These are phyloP conservation scores for Ophiostoma sp. DNA, from an alignment of 2,329 filamentous ascomycete species.

Conservation along the genomic window DNA sequence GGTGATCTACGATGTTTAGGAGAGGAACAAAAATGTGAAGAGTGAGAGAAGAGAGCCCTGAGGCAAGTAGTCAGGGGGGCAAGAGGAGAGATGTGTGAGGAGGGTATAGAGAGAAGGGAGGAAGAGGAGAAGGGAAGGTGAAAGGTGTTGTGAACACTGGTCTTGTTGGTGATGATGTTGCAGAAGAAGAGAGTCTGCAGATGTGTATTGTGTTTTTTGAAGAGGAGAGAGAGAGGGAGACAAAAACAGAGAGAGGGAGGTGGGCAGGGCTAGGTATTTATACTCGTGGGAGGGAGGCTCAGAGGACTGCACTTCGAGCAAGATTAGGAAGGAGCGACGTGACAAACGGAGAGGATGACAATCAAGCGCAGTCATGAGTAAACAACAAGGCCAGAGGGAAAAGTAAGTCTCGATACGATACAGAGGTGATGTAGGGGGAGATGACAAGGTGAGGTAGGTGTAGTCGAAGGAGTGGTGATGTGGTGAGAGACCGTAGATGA, in stretches of 20 bases:
- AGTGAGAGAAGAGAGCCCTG: neutral
- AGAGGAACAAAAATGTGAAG: neutral
- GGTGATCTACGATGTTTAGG: neutral
- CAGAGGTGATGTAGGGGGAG: neutral
- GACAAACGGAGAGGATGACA: neutral
- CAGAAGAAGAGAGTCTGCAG: neutral
- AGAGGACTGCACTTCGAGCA: neutral
- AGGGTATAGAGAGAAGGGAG: neutral
- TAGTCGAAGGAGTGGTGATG: neutral
- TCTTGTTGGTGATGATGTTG: neutral
- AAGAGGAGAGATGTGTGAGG: neutral
- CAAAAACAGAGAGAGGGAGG: neutral
- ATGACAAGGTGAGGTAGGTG: conserved; percentile 1
- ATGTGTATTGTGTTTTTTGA: neutral
- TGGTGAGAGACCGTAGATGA: neutral
- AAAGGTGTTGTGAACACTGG: neutral
- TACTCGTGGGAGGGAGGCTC: conserved; percentile 3
- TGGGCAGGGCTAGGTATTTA: conserved; percentile 16
- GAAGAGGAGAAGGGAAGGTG: neutral
- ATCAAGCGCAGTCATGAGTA: neutral
- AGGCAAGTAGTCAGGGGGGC: neutral
- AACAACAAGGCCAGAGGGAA: neutral
- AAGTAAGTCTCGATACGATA: neutral
- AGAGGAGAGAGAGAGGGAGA: neutral
- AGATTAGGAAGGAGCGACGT: neutral